Evolutionary conservation across 768 basidiomycete genomes (phyloP).

Genomic region (Mycena olivaceomarginata): DNA sequence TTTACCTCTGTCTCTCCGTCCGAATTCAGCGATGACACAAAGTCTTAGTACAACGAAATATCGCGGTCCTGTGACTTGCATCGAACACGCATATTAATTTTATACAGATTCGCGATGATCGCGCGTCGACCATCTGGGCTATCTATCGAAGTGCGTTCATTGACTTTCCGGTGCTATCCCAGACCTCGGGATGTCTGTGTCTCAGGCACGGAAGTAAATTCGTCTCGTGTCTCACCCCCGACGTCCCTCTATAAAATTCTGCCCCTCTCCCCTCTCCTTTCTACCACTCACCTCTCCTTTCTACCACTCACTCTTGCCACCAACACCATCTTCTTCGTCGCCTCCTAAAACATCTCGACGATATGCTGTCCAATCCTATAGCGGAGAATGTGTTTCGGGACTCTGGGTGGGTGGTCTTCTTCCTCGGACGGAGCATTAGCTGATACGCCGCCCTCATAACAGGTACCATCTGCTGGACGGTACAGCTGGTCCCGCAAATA

Average conservation of each 20-base stretch:
- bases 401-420: constrained; percentile 67
- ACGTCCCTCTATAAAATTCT: neutral
- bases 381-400: constrained; percentile 83
- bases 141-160: too few relatives aligned
- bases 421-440: too few relatives aligned
- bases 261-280: neutral
- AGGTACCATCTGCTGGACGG: constrained; percentile 82
- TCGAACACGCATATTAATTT: too few relatives aligned
- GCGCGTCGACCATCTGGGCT: too few relatives aligned
- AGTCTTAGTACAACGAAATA: too few relatives aligned
- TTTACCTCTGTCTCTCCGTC: too few relatives aligned
- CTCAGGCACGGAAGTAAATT: neutral
- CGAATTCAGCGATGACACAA: too few relatives aligned
- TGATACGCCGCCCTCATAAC: neutral
- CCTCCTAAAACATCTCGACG: neutral
- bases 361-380: constrained; percentile 68
- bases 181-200: neutral
- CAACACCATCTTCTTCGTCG: neutral
- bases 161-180: too few relatives aligned
- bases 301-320: neutral
- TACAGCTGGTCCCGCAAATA: constrained; percentile 82
- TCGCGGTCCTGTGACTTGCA: too few relatives aligned
- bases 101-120: too few relatives aligned
- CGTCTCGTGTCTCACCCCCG: neutral
- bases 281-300: neutral